A percentile compares a stretch with the other conserved stretches of the same genome.
Conservation (phyloP, 225 moss, liverwort and hornwort species). For the Bryum argenteum region DNA sequence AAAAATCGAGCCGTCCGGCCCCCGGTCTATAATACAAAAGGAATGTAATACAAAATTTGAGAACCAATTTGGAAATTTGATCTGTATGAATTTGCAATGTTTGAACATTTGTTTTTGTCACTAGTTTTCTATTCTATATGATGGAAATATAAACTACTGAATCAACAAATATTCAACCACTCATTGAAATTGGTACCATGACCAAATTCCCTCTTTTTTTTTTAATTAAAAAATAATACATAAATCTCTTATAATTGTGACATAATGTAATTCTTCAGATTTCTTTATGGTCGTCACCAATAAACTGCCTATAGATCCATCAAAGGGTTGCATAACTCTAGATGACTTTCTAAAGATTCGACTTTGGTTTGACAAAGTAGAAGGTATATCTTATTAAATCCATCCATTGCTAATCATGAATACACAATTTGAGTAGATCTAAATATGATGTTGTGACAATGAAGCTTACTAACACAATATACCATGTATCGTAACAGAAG, state of each 20-base stretch:
- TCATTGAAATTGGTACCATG: too few species aligned
- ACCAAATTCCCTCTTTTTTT: not conserved
- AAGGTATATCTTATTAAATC: not conserved
- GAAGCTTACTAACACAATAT: not conserved
- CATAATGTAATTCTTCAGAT: conserved; percentile 29
- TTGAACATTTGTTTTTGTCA: too few species aligned
- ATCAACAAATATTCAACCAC: too few species aligned
- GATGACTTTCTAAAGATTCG: conserved; percentile 61
- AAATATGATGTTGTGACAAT: not conserved
- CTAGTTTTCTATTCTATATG: too few species aligned
- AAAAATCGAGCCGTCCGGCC: too few species aligned
- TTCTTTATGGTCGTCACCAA: conserved; percentile 47
- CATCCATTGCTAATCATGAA: fast-evolving
- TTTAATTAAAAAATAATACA: too few species aligned
- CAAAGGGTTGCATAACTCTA: conserved; percentile 45
- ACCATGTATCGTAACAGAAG: not conserved
- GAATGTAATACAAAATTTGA: too few species aligned
- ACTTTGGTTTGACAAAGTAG: conserved; percentile 68
- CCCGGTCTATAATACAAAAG: too few species aligned
- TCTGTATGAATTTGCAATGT: too few species aligned
- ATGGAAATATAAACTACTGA: too few species aligned
- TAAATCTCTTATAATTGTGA: not conserved
- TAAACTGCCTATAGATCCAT: conserved; percentile 49
- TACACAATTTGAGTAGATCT: not conserved
- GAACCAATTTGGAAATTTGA: too few species aligned